These are phyloP conservation scores for Penicillium robsamsonii DNA, from an alignment of 495 filamentous ascomycete genomes.

Conservation along the genomic window DNA sequence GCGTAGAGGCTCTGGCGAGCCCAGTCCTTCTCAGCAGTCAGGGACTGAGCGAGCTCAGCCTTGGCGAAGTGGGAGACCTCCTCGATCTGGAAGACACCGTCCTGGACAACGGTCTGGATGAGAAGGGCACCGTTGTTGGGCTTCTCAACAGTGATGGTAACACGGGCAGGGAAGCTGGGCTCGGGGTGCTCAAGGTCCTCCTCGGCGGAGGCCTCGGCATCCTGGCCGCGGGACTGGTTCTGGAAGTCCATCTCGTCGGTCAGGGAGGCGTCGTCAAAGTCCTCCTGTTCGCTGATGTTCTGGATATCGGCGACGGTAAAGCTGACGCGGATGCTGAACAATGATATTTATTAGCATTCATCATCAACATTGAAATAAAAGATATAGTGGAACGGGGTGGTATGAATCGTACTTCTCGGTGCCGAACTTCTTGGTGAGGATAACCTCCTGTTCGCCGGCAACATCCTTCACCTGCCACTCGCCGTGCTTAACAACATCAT, in stretches of 20 bases:
- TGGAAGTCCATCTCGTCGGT: conserved; percentile 51
- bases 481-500: conserved; percentile 74
- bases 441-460: conserved; percentile 81
- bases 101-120: conserved; percentile 83
- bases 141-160: conserved; percentile 87
- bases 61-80: conserved; percentile 85
- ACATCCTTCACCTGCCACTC: conserved; percentile 68
- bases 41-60: conserved; percentile 63
- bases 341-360: conserved; percentile 12
- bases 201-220: conserved; percentile 50
- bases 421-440: conserved; percentile 76
- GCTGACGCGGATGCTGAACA: conserved; percentile 73
- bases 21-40: conserved; percentile 67
- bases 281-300: conserved; percentile 62
- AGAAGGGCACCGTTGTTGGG: conserved; percentile 73
- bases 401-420: conserved; percentile 68
- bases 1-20: conserved; percentile 74
- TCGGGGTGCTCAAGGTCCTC: conserved; percentile 58
- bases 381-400: not conserved
- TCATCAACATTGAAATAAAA: conserved; percentile 11
- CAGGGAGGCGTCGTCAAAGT: conserved; percentile 47
- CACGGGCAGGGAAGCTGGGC: conserved; percentile 71
- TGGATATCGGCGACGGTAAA: conserved; percentile 94
- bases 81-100: conserved; percentile 84
- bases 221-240: conserved; percentile 41